These are phyloP conservation scores for Geosiphon pyriformis DNA, from an alignment of 192 early-diverging fungal genomes.

Conservation along the genomic window DNA sequence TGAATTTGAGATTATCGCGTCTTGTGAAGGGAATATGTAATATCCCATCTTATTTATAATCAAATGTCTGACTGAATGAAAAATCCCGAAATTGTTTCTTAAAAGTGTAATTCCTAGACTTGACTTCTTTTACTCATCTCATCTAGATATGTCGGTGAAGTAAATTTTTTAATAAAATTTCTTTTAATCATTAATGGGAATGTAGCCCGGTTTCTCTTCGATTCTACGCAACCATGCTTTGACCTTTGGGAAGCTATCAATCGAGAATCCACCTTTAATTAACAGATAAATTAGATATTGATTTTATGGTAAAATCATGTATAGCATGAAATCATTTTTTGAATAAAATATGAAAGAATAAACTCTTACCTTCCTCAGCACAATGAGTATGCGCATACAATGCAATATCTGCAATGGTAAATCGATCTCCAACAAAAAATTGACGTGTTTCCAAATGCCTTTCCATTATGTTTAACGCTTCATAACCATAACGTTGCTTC, in stretches of 20 bases:
- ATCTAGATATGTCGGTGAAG: too few relatives aligned
- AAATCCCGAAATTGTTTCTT: too few relatives aligned
- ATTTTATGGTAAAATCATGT: too few relatives aligned
- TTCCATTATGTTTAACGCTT: slow-evolving; percentile 20
- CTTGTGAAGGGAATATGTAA: too few relatives aligned
- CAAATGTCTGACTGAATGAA: too few relatives aligned
- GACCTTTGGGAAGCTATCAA: slow-evolving; percentile 18
- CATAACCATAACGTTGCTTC: slow-evolving; percentile 8
- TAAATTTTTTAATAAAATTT: too few relatives aligned
- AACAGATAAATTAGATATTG: not conserved
- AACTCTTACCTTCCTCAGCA: slow-evolving; percentile 10
- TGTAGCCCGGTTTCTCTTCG: slow-evolving; percentile 12
- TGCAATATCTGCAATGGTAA: slow-evolving; percentile 14
- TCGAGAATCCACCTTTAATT: slow-evolving; percentile 11
- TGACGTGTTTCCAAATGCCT: slow-evolving; percentile 13
- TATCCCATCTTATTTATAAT: too few relatives aligned
- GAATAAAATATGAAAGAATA: not conserved
- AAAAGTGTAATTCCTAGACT: too few relatives aligned
- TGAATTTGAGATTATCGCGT: too few relatives aligned
- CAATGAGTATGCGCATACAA: slow-evolving; percentile 15
- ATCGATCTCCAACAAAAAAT: slow-evolving; percentile 7
- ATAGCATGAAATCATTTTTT: too few relatives aligned
- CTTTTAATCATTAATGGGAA: slow-evolving; percentile 23
- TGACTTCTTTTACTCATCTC: too few relatives aligned
- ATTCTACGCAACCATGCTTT: slow-evolving; percentile 17